Evolutionary conservation across 768 basidiomycete genomes (phyloP).

Genomic region (Psilocybe sp.): DNA sequence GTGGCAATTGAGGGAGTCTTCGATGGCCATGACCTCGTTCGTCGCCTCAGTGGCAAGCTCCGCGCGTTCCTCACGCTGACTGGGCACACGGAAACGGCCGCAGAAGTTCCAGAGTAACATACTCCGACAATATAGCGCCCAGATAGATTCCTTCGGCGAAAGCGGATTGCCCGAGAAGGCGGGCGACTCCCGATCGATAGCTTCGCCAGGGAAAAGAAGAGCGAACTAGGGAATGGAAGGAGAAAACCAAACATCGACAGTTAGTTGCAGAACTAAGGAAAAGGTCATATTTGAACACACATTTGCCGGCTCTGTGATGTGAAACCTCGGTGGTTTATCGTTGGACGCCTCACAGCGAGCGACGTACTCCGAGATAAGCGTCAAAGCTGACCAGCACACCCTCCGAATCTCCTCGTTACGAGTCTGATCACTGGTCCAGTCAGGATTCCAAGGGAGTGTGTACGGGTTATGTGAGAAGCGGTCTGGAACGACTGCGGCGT

Average conservation of each 20-base stretch:
- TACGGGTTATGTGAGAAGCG: conserved; percentile 42
- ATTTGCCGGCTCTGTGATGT: conserved; percentile 61
- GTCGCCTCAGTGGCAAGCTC: conserved; percentile 61
- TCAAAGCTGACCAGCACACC: conserved; percentile 73
- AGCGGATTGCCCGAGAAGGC: conserved; percentile 37
- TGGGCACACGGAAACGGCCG: conserved; percentile 33
- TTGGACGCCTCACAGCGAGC: conserved; percentile 68
- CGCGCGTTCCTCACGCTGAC: conserved; percentile 49
- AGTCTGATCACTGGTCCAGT: conserved; percentile 53
- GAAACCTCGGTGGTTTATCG: conserved; percentile 53
- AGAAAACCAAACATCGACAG: neutral
- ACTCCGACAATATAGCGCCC: conserved; percentile 79
- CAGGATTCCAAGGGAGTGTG: conserved; percentile 58
- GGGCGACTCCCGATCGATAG: conserved; percentile 46
- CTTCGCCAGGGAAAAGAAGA: conserved; percentile 75
- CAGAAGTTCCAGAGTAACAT: conserved; percentile 82
- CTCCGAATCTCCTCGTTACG: conserved; percentile 72
- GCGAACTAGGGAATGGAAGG: conserved; percentile 42
- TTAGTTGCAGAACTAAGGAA: neutral
- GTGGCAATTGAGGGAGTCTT: conserved; percentile 66
- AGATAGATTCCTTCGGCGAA: conserved; percentile 73
- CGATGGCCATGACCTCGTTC: conserved; percentile 64
- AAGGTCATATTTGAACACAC: conserved; percentile 30
- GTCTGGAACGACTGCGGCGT: conserved; percentile 32
- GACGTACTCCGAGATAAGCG: conserved; percentile 64